Conservation (phyloP, 176 grass and related monocot species). For the Phoenix roebelenii region DNA sequence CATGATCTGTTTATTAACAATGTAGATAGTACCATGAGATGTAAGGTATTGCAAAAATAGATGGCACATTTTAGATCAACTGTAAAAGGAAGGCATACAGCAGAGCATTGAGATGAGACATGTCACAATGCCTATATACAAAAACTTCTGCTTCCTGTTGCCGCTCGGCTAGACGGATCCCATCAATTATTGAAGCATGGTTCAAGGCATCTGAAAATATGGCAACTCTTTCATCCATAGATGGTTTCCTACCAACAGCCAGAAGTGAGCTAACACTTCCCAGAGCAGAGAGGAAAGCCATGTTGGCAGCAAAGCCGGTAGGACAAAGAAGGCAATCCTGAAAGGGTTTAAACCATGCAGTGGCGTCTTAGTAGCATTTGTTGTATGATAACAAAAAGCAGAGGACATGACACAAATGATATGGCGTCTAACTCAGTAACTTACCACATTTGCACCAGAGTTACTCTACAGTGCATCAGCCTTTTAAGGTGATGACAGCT, state of each 20-base stretch:
- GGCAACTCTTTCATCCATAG: conserved; percentile 35
- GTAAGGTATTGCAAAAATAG: too few relatives aligned
- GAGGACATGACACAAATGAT: too few relatives aligned
- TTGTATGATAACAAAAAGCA: background rate
- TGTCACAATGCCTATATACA: conserved; percentile 81
- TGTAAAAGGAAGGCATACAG: conserved; percentile 36
- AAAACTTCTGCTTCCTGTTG: conserved; percentile 53
- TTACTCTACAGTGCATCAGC: too few relatives aligned
- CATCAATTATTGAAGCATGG: conserved; percentile 95
- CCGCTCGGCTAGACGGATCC: conserved; percentile 54
- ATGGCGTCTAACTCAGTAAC: too few relatives aligned
- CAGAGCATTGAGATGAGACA: conserved; percentile 61
- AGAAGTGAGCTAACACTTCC: conserved; percentile 59
- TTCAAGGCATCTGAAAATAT: conserved; percentile 90
- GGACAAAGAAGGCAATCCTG: conserved; percentile 89
- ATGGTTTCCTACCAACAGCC: conserved; percentile 35
- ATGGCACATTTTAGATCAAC: too few relatives aligned
- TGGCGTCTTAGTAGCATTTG: background rate
- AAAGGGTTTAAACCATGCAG: conserved; percentile 2
- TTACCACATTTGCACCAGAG: too few relatives aligned
- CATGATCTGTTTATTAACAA: conserved; percentile 32
- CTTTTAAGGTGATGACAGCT: too few relatives aligned
- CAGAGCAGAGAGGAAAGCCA: conserved; percentile 64
- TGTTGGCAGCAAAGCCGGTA: conserved; percentile 81
- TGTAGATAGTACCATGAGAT: background rate